Evolutionary conservation across 805 yeast genomes (phyloP).

Genomic region (Yueomyces sp.): DNA sequence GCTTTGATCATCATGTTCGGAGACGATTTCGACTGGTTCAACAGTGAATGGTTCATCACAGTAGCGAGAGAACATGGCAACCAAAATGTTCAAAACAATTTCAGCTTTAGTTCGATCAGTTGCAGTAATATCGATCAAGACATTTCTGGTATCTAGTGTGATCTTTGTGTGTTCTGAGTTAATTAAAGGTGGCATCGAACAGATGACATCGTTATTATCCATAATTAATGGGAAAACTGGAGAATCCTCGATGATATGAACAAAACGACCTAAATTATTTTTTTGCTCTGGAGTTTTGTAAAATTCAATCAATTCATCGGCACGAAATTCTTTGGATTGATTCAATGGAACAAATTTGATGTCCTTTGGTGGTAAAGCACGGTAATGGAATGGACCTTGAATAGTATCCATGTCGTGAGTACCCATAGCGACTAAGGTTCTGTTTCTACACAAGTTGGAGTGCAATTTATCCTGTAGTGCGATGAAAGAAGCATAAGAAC

Average conservation of each 20-base stretch:
- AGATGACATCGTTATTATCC: constrained; percentile 62
- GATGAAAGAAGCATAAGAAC: constrained; percentile 87
- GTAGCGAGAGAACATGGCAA: constrained; percentile 91
- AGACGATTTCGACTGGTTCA: constrained; percentile 79
- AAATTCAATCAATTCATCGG: constrained; percentile 70
- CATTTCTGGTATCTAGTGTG: constrained; percentile 68
- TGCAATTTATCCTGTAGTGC: constrained; percentile 94
- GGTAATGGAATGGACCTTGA: constrained; percentile 74
- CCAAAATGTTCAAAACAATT: constrained; percentile 80
- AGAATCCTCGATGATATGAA: constrained; percentile 76
- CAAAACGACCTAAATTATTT: constrained; percentile 77
- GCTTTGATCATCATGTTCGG: constrained; percentile 65
- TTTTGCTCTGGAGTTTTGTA: constrained; percentile 59
- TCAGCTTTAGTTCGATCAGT: constrained; percentile 91
- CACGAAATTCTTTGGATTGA: constrained; percentile 57
- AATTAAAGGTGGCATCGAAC: constrained; percentile 94
- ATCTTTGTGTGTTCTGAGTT: constrained; percentile 87
- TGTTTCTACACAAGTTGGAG: constrained; percentile 88
- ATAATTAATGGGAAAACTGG: constrained; percentile 85
- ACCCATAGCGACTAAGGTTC: constrained; percentile 96
- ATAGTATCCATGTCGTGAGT: constrained; percentile 87
- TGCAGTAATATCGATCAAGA: constrained; percentile 89
- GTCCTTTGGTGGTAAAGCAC: constrained; percentile 68
- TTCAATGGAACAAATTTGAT: constrained; percentile 65
- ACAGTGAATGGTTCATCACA: constrained; percentile 68